Evolutionary conservation across 2,329 filamentous ascomycete species (phyloP).

Genomic region (Aureobasidium pullulans): DNA sequence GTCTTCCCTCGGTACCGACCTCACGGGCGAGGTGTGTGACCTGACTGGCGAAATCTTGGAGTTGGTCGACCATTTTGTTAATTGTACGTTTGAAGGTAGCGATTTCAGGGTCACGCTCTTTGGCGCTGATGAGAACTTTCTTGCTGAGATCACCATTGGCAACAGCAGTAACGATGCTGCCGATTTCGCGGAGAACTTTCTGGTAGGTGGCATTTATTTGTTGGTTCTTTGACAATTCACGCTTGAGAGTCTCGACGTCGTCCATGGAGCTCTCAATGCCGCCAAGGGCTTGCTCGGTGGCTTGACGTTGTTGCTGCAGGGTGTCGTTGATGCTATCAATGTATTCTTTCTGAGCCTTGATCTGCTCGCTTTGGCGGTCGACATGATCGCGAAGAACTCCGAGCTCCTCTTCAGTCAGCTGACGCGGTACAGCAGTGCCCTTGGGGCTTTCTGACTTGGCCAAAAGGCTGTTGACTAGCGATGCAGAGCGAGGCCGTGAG

Average conservation of each 20-base stretch:
- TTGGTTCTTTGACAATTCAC: slow-evolving; percentile 92
- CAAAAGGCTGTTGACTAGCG: slow-evolving; percentile 46
- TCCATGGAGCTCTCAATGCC: slow-evolving; percentile 74
- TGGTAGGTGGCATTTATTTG: slow-evolving; percentile 98
- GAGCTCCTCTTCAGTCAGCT: slow-evolving; percentile 73
- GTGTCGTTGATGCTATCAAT: slow-evolving; percentile 80
- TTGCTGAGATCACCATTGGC: slow-evolving; percentile 93
- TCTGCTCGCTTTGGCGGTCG: slow-evolving; percentile 86
- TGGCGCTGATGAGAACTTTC: slow-evolving; percentile 89
- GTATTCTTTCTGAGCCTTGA: slow-evolving; percentile 78
- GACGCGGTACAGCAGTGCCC: slow-evolving; percentile 40
- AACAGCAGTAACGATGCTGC: slow-evolving; percentile 93
- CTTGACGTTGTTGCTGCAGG: slow-evolving; percentile 74
- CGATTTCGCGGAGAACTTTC: slow-evolving; percentile 91
- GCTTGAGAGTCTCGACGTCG: slow-evolving; percentile 81
- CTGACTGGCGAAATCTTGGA: slow-evolving; percentile 93
- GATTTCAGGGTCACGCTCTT: slow-evolving; percentile 97
- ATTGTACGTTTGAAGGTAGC: slow-evolving; percentile 97
- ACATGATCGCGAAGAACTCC: slow-evolving; percentile 83
- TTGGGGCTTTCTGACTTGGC: slow-evolving; percentile 46
- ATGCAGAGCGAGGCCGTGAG: slow-evolving; percentile 26
- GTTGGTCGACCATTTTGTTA: slow-evolving; percentile 98
- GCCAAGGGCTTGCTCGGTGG: slow-evolving; percentile 74
- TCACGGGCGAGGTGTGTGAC: slow-evolving; percentile 91
- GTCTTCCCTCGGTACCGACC: slow-evolving; percentile 89